Conservation (phyloP, 768 basidiomycete species). For the Amanita phalloides region DNA sequence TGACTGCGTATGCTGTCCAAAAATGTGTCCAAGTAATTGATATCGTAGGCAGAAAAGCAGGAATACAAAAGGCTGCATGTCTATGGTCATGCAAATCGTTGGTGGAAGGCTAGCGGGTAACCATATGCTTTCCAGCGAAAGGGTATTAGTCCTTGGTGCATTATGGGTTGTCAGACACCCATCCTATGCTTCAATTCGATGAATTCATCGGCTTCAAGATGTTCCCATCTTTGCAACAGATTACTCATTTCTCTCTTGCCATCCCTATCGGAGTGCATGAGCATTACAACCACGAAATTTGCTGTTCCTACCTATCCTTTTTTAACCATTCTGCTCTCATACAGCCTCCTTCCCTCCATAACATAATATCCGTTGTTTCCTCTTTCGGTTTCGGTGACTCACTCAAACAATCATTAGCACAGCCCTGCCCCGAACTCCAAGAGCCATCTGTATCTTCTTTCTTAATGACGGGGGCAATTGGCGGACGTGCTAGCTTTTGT, state of each 20-base stretch:
- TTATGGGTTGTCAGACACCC: conserved; percentile 29
- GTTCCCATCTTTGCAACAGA: conserved; percentile 37
- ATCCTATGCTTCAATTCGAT: conserved; percentile 41
- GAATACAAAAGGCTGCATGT: conserved; percentile 1
- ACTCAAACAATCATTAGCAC: conserved; percentile 19
- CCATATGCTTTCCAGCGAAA: not conserved
- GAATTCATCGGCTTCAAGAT: conserved; percentile 40
- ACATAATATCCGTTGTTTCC: conserved; percentile 17
- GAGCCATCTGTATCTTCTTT: conserved; percentile 29
- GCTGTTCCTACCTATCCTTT: conserved; percentile 36
- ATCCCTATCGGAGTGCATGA: conserved; percentile 23
- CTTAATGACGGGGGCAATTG: conserved; percentile 26
- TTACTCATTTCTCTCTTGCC: conserved; percentile 47
- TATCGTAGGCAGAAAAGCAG: not conserved
- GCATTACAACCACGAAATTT: not conserved
- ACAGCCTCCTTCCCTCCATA: conserved; percentile 43
- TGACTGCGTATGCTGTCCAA: conserved; percentile 7
- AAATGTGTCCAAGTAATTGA: conserved; percentile 1
- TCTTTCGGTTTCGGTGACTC: conserved; percentile 24
- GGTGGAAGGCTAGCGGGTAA: conserved; percentile 5
- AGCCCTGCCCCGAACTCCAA: conserved; percentile 22
- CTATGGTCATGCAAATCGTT: not conserved
- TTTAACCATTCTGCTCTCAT: conserved; percentile 46
- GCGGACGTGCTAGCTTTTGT: conserved; percentile 29
- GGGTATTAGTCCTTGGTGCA: too few relatives aligned